Base-by-base conservation (phyloP, 306 rosid genomes). In the Herpetospermum pedunculosum region DNA sequence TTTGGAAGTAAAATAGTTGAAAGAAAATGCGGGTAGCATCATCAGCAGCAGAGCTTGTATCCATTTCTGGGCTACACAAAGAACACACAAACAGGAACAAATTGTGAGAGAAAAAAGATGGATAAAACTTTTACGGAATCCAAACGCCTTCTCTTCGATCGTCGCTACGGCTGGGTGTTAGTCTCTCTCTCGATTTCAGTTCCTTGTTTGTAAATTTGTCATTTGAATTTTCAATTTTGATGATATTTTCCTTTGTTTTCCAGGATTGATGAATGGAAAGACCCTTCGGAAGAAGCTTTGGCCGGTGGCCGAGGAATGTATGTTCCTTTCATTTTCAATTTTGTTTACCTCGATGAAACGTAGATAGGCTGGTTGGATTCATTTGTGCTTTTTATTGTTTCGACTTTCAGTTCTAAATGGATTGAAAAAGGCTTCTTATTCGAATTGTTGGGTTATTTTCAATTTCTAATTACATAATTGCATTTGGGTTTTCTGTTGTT, bases 121-220 rank as follows among this genome's bases (percentile, higher is more conserved):
- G 47, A 34, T 7, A 9, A 32, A 60, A 52, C 1, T 60, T 1
- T 12, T 8, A 59, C 65, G 58, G 72, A 29, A 16, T 75, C 78
- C 58, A 74, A 83, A 74, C 86, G 83, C 47, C 96, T 93, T 78
- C 76, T 90, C 23, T 90, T 90, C 81, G 97, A 93, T 74, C 93
- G 94, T 19, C 98, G 97, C 83, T 93, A 90, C 81, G 98, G 98
- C 77, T 93, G 94, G 97, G 92, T 90, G 98, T 89, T 82, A 82
- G 81, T 68, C 82, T 78, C 77, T 72, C 48, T 54, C 77, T 74
- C 79, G 58, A 46, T 34, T 16, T 54, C 76, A 16, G 63, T 19
- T 53, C 9, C 30, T 49, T 11, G 8, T 21, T 30, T 64, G 28
- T 64, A 11, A 35, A 64, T 64, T 19, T 6, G 21, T 63, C 10